Evolutionary conservation across 768 basidiomycete genomes (phyloP).

Genomic region (Boletus barrowsii): DNA sequence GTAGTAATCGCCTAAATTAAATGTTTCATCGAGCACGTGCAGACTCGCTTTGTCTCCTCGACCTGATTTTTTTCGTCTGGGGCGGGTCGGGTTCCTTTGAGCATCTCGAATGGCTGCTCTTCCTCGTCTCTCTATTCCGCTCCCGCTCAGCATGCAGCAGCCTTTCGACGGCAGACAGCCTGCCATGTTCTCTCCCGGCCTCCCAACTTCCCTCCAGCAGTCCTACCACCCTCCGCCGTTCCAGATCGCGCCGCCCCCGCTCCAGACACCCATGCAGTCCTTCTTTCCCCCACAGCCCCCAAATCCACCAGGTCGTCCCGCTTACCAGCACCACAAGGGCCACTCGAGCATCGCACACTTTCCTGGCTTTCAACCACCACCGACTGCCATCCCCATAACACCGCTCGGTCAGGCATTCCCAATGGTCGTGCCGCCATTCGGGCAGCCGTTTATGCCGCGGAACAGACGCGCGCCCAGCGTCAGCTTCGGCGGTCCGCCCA

Average conservation of each 20-base stretch:
- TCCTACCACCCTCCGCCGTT: constrained; percentile 55
- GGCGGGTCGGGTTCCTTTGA: background rate
- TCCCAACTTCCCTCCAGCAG: constrained; percentile 40
- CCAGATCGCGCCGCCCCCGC: constrained; percentile 40
- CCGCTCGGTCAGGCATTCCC: constrained; percentile 60
- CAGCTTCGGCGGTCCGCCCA: constrained; percentile 85
- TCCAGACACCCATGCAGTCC: constrained; percentile 74
- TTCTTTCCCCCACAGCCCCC: constrained; percentile 56
- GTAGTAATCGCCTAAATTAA: constrained; percentile 16
- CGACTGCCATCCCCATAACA: constrained; percentile 53
- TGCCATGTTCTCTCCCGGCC: constrained; percentile 57
- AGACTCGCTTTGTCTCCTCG: constrained; percentile 3
- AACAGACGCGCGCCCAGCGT: constrained; percentile 63
- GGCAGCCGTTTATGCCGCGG: constrained; percentile 54
- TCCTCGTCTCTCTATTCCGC: constrained; percentile 57
- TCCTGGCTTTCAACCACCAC: constrained; percentile 58
- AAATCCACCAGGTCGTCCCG: constrained; percentile 49
- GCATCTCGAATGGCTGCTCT: constrained; percentile 36
- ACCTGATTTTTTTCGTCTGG: background rate
- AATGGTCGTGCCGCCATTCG: constrained; percentile 43
- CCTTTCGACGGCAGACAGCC: constrained; percentile 46
- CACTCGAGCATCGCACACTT: constrained; percentile 62
- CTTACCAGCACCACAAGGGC: constrained; percentile 48
- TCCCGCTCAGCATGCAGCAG: constrained; percentile 54
- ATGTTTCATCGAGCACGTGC: background rate